Evolutionary conservation across 2,329 filamentous ascomycete species (phyloP), one percentile per base, ranked within the genome.

Genomic region (Lithohypha guttulata): DNA sequence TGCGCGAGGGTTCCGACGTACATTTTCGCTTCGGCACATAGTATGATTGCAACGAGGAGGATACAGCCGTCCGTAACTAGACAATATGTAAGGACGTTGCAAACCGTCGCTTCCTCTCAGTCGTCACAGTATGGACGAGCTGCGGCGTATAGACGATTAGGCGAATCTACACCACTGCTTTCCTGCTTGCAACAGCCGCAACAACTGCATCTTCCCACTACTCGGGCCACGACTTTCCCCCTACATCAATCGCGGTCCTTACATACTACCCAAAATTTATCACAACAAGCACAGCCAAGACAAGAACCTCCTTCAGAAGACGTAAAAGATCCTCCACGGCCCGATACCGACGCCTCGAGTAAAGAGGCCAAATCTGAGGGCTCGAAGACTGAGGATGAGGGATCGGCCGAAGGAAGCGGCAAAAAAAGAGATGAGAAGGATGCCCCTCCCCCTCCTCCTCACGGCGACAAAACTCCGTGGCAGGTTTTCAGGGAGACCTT

Each of bases 401-500:
- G 63, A 41, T 49, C 63, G 41, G 60, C 68, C 47, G 61, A 68
- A 18, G 64, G 71, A 35, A 64, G 71, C 42, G 66, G 75, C 53
- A 66, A 76, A 47, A 63, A 72, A 31, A 63, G 70, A 42, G 5
- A 4, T 13, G 66, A 75, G 53, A 65, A 75, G 47, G 75, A 84
- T 53, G 76, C 85, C 45, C 65, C 68, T 25, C 84, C 89, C 15
- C 89, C 87, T 10, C 89, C 91, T n/a, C 89, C 87, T 14, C 91
- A 98, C 57, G 91, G 91, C 45, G 86, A 94, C 66, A 98, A 98
- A 70, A 91, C 89, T 2, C 91, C 91, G 39, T 96, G 91, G 87
- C 85, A 96, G 60, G 91, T 98, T 21, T 98, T 98, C 67, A 84
- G 84, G 56, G 91, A 98, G 58, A 98, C 91, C n/a, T 76, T 98